These are phyloP conservation scores for Solanum verrucosum DNA, from an alignment of 257 asterid genomes.

Conservation along the genomic window DNA sequence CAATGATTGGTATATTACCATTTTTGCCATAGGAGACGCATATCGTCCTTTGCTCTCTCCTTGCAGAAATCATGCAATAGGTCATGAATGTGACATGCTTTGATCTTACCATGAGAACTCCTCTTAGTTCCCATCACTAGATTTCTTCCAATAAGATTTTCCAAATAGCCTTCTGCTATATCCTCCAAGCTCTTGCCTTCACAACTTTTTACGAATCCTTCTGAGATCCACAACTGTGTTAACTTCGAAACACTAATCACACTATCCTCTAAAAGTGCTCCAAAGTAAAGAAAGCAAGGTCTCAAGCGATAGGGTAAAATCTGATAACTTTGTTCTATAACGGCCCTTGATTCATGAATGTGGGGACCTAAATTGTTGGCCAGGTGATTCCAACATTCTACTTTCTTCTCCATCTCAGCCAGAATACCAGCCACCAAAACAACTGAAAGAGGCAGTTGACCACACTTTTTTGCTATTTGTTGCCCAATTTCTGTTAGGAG, in stretches of 20 bases:
- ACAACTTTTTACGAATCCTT: background rate
- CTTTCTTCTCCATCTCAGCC: background rate
- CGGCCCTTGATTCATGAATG: background rate
- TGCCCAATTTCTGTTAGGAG: background rate
- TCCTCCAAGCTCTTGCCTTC: constrained; percentile 1
- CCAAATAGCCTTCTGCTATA: constrained; percentile 8
- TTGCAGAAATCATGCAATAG: constrained; percentile 7
- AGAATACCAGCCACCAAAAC: constrained; percentile 10
- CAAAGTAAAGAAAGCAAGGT: constrained; percentile 13
- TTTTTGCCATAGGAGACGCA: too few species aligned
- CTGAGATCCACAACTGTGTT: constrained; percentile 15
- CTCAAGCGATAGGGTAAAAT: constrained; percentile 6
- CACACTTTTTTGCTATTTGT: background rate
- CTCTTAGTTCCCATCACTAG: background rate
- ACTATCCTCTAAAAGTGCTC: constrained; percentile 4
- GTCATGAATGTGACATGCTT: constrained; percentile 9
- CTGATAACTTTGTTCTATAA: constrained; percentile 9
- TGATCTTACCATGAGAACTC: background rate
- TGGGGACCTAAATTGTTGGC: background rate
- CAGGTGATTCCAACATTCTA: background rate
- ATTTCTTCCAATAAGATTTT: constrained; percentile 8
- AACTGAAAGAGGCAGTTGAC: background rate
- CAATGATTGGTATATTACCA: too few species aligned
- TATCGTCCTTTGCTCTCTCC: background rate
- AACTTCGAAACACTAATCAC: background rate